Percentiles rank a stretch among this genome's conserved stretches.
phyloP scores from a whole-genome alignment of 352 stramenopile genomes.

The Phytophthora constricta region DNA sequence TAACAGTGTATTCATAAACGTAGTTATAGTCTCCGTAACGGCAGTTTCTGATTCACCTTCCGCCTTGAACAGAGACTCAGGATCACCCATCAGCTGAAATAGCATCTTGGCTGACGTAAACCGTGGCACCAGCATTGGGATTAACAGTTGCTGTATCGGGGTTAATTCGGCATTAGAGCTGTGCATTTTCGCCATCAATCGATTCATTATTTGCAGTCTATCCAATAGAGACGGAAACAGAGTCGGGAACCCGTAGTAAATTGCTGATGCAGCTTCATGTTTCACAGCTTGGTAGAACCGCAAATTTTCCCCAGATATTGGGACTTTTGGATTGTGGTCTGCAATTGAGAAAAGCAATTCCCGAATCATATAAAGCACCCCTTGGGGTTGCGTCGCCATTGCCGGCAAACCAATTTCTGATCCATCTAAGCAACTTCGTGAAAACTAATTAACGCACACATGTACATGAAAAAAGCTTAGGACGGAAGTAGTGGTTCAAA shows the following conservation, averaged over 20 bases:
- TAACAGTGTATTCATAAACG: constrained; percentile 71
- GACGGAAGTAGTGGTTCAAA: no score
- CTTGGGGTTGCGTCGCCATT: constrained; percentile 42
- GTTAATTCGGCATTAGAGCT: constrained; percentile 30
- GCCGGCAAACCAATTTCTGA: constrained; percentile 58
- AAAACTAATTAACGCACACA: constrained; percentile 76
- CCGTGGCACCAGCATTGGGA: constrained; percentile 84
- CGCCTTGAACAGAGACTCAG: constrained; percentile 30
- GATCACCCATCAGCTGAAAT: constrained; percentile 81
- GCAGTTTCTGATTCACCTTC: constrained; percentile 16
- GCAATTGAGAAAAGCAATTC: constrained; percentile 77
- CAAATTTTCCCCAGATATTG: constrained; percentile 43
- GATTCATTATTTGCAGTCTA: constrained; percentile 81
- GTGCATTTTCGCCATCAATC: constrained; percentile 57
- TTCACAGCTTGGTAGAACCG: constrained; percentile 86
- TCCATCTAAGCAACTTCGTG: constrained; percentile 68
- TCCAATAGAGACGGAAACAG: constrained; percentile 85
- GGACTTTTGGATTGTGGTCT: constrained; percentile 46
- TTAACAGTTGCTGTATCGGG: constrained; percentile 63
- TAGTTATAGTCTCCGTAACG: constrained; percentile 36
- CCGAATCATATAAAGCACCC: constrained; percentile 60
- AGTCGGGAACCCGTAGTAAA: constrained; percentile 82
- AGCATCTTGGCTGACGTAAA: constrained; percentile 88
- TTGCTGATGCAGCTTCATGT: constrained; percentile 76
- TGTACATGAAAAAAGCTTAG: no score